These are phyloP conservation scores for Populus hybrid DNA, from an alignment of 441 rosid genomes.

Conservation along the genomic window DNA sequence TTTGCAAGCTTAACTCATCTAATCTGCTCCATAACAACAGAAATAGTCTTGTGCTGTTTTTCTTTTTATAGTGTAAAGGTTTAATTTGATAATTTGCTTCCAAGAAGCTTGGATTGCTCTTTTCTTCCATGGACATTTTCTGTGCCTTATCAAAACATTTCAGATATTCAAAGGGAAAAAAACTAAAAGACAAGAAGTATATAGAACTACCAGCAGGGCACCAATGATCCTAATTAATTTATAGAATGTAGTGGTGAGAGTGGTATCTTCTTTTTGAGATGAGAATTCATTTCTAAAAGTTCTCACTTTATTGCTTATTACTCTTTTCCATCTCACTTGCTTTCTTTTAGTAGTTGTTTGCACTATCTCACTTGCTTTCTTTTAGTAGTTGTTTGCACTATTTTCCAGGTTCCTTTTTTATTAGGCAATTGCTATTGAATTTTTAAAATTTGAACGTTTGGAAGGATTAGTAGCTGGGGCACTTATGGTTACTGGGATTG, in stretches of 20 bases:
- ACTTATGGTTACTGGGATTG: background rate
- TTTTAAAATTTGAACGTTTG: background rate
- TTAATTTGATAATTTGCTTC: too few species aligned
- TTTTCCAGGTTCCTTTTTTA: background rate
- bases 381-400: background rate
- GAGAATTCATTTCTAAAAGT: background rate
- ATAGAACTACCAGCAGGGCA: background rate
- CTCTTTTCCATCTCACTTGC: background rate
- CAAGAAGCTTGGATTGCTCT: background rate
- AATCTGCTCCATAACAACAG: background rate
- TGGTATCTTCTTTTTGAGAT: background rate
- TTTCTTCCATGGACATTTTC: background rate
- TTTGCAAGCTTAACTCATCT: conserved; percentile 5
- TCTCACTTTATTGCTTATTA: background rate
- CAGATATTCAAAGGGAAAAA: background rate
- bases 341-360: too few species aligned
- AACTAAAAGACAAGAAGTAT: background rate
- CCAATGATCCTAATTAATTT: background rate
- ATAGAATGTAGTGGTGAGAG: background rate
- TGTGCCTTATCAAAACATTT: background rate
- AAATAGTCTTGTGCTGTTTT: background rate
- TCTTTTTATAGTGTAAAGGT: background rate
- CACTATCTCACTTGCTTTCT: background rate
- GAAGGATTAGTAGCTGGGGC: background rate
- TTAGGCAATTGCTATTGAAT: background rate